Evolutionary conservation across 257 asterid species (phyloP).

Genomic region (Solanum pennellii): DNA sequence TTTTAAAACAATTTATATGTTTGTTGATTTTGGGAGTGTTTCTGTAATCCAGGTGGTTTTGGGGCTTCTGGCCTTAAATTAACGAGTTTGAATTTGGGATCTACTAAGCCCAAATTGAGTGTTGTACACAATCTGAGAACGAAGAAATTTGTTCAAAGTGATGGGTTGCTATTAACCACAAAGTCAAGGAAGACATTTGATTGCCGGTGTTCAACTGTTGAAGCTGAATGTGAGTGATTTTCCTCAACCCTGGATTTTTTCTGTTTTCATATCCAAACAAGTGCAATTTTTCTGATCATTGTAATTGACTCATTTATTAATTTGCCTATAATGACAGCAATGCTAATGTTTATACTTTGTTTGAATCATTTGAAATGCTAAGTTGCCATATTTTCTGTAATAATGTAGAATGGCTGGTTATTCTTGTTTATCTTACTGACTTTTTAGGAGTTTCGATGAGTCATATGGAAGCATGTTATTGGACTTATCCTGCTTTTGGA

Average conservation of each 20-base stretch:
- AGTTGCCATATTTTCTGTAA: neutral
- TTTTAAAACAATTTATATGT: neutral
- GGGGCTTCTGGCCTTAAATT: slow-evolving; percentile 50
- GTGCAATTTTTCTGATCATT: neutral
- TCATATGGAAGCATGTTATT: neutral
- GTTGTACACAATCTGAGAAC: slow-evolving; percentile 15
- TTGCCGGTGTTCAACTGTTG: slow-evolving; percentile 27
- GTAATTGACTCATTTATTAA: neutral
- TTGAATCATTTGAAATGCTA: neutral
- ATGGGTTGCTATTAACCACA: slow-evolving; percentile 28
- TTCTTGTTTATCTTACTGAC: neutral
- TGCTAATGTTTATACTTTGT: neutral
- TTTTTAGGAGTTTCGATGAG: neutral
- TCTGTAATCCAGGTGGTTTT: slow-evolving; percentile 35
- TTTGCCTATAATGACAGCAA: neutral
- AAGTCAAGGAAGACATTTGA: slow-evolving; percentile 25
- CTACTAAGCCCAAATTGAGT: slow-evolving; percentile 30
- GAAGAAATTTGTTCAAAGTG: slow-evolving; percentile 9
- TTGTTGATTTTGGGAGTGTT: neutral
- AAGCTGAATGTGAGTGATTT: slow-evolving; percentile 32
- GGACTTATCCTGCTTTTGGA: neutral
- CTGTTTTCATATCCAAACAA: neutral
- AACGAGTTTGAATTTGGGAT: slow-evolving; percentile 29
- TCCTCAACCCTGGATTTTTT: neutral
- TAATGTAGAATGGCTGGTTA: neutral